Conservation (phyloP, 1,139 yeast species). For the Blastobotrys proliferans region DNA sequence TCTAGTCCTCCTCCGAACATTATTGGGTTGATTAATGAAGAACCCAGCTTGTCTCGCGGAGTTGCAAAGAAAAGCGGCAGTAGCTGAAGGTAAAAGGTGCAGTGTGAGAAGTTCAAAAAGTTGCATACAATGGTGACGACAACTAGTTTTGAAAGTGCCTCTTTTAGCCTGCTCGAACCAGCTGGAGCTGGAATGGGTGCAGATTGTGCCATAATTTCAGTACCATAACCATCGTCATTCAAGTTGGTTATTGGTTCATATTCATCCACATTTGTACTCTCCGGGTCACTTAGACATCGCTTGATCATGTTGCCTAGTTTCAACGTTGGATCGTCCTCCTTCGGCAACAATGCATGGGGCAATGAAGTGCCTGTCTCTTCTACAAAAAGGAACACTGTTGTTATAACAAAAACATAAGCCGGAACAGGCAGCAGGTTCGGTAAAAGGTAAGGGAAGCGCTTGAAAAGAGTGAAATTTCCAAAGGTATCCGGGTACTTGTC, state of each 20-base stretch:
- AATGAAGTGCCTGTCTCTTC: slow-evolving; percentile 57
- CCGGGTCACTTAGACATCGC: no score
- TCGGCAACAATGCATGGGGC: no score
- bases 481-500: slow-evolving; percentile 25
- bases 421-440: slow-evolving; percentile 55
- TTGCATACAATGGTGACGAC: no score
- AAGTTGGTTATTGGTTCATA: no score
- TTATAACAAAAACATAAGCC: slow-evolving; percentile 34
- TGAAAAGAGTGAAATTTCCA: slow-evolving; percentile 31
- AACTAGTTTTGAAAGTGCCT: no score
- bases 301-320: slow-evolving; percentile 31
- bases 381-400: slow-evolving; percentile 45
- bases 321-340: slow-evolving; percentile 46
- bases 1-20: slow-evolving; percentile 48
- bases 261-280: no score
- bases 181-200: no score
- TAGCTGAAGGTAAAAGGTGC: slow-evolving; percentile 53
- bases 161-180: no score
- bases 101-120: no score
- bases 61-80: slow-evolving; percentile 57
- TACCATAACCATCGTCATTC: no score
- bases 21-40: slow-evolving; percentile 36
- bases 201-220: no score
- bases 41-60: no score
- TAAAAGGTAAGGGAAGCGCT: slow-evolving; percentile 51